Evolutionary conservation across 768 basidiomycete genomes (phyloP).

Genomic region (Tremella mesenterica): DNA sequence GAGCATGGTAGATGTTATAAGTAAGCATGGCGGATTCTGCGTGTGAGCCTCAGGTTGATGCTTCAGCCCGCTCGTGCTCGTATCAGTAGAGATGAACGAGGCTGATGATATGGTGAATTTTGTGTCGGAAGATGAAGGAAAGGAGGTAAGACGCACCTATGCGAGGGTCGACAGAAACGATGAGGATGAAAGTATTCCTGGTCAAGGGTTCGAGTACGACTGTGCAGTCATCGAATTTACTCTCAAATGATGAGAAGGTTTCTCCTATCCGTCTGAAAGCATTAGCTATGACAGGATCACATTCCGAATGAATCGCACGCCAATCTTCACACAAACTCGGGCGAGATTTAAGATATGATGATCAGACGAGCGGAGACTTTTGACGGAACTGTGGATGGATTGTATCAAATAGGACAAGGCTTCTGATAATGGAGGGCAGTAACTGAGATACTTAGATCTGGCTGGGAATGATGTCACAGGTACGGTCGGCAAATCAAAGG

Average conservation of each 20-base stretch:
- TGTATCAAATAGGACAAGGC: too few relatives aligned
- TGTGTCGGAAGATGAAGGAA: background rate
- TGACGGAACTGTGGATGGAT: too few relatives aligned
- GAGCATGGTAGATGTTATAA: constrained; percentile 77
- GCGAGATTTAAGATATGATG: too few relatives aligned
- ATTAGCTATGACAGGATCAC: too few relatives aligned
- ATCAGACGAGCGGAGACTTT: too few relatives aligned
- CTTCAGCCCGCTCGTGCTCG: background rate
- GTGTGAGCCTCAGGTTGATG: background rate
- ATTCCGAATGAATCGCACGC: background rate
- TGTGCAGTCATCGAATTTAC: constrained; percentile 36
- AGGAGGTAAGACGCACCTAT: constrained; percentile 54
- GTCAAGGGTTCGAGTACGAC: constrained; percentile 73
- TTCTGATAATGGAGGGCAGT: too few relatives aligned
- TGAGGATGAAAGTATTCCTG: constrained; percentile 81
- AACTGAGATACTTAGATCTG: too few relatives aligned
- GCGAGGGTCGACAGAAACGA: constrained; percentile 79
- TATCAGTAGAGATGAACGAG: too few relatives aligned
- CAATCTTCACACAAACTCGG: too few relatives aligned
- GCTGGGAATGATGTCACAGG: too few relatives aligned
- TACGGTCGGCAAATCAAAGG: background rate
- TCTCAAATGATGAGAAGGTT: constrained; percentile 37
- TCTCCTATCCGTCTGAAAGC: constrained; percentile 30
- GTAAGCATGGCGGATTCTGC: constrained; percentile 79
- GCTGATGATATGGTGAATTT: background rate